A percentile compares a stretch with the other conserved stretches of the same genome.
Evolutionary conservation across 129 eudicot genomes (phyloP).

Genomic region (Artemisia argyi): DNA sequence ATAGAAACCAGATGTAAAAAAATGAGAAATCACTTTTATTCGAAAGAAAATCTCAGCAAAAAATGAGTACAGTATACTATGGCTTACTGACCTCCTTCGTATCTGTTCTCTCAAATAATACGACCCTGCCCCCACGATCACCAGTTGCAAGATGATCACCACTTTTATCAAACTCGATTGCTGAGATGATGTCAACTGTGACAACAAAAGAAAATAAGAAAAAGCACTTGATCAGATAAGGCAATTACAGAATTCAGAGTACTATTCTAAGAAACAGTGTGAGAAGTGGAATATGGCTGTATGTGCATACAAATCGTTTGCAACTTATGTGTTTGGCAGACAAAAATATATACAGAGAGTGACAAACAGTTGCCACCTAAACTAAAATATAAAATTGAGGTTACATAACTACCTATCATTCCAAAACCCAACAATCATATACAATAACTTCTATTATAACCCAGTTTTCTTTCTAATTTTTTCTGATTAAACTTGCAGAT

Average conservation of each 20-base stretch:
- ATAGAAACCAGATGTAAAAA: conserved; percentile 3
- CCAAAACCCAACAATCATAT: neutral
- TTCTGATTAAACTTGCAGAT: too few species aligned
- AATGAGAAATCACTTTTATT: neutral
- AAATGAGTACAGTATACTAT: neutral
- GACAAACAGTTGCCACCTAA: neutral
- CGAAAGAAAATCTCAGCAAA: conserved; percentile 16
- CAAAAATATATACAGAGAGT: too few species aligned
- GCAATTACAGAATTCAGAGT: conserved; percentile 6
- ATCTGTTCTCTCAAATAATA: conserved; percentile 95
- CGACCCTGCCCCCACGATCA: conserved; percentile 99
- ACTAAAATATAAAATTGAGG: neutral
- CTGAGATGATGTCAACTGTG: conserved; percentile 94
- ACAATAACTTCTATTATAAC: too few species aligned
- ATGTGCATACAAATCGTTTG: neutral
- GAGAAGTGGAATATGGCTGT: neutral
- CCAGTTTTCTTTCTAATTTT: too few species aligned
- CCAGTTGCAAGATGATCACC: conserved; percentile 99
- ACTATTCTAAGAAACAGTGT: neutral
- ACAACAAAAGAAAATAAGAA: conserved; percentile 8
- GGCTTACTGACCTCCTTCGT: conserved; percentile 66
- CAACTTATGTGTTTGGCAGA: too few species aligned
- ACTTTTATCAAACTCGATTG: conserved; percentile 94
- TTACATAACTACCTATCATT: too few species aligned
- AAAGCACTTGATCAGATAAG: conserved; percentile 8